Evolutionary conservation across 2,329 filamentous ascomycete genomes (phyloP).

Genomic region (Didymella segeticola): DNA sequence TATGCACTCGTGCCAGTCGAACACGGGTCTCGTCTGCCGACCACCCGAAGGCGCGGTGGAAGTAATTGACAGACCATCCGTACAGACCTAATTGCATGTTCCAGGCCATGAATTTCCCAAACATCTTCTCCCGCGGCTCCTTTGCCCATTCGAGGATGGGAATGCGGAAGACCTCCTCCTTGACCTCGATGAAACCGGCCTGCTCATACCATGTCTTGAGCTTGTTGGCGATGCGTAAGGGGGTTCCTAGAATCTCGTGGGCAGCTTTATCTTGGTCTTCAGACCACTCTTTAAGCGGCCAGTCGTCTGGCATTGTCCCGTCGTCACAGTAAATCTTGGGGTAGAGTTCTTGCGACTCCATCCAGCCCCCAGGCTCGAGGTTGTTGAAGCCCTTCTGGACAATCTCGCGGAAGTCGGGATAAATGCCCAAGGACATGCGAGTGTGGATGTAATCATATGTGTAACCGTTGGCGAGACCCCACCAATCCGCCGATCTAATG

Average conservation of each 20-base stretch:
- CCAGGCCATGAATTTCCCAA: slow-evolving; percentile 58
- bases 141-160: slow-evolving; percentile 60
- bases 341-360: slow-evolving; percentile 53
- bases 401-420: slow-evolving; percentile 63
- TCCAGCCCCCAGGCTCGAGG: slow-evolving; percentile 63
- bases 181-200: slow-evolving; percentile 64
- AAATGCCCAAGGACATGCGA: slow-evolving; percentile 63
- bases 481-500: slow-evolving; percentile 64
- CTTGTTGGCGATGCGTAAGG: slow-evolving; percentile 61
- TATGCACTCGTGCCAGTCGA: slow-evolving; percentile 53
- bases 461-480: slow-evolving; percentile 49
- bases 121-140: slow-evolving; percentile 54
- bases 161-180: slow-evolving; percentile 60
- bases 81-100: slow-evolving; percentile 56
- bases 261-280: slow-evolving; percentile 53
- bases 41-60: slow-evolving; percentile 54
- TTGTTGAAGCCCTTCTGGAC: slow-evolving; percentile 60
- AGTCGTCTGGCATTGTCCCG: slow-evolving; percentile 58
- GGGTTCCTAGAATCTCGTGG: slow-evolving; percentile 49
- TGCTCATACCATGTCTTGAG: slow-evolving; percentile 62
- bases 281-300: slow-evolving; percentile 59
- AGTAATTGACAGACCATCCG: slow-evolving; percentile 53
- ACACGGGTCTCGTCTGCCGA: slow-evolving; percentile 54
- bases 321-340: slow-evolving; percentile 61
- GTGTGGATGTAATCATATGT: slow-evolving; percentile 67